These are phyloP conservation scores for Crucihimalaya himalaica DNA, from an alignment of 345 rosid genomes.

Conservation along the genomic window DNA sequence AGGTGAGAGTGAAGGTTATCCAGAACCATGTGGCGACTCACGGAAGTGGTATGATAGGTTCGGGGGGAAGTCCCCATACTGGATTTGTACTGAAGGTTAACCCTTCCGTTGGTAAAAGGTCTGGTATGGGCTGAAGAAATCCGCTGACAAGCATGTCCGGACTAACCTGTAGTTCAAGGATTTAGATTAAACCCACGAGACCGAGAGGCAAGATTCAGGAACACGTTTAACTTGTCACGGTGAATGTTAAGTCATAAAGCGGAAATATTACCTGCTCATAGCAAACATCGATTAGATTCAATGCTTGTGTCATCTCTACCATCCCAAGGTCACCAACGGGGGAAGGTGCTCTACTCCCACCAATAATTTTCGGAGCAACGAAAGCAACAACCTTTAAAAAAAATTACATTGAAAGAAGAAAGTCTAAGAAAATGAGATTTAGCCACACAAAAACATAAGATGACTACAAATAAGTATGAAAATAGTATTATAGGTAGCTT, in stretches of 20 bases:
- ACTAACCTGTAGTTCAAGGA: constrained; percentile 63
- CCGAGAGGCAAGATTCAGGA: neutral
- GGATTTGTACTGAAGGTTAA: too few species aligned
- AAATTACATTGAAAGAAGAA: neutral
- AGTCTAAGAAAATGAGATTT: neutral
- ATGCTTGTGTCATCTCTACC: constrained; percentile 98
- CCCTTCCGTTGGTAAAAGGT: constrained; percentile 74
- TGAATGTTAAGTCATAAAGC: neutral
- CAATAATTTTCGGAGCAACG: constrained; percentile 92
- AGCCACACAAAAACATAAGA: neutral
- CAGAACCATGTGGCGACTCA: too few species aligned
- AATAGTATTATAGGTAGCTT: constrained; percentile 41
- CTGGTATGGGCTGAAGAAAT: constrained; percentile 92
- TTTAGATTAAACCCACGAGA: neutral
- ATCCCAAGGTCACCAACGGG: constrained; percentile 99
- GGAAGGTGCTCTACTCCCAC: constrained; percentile 85
- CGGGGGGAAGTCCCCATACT: too few species aligned
- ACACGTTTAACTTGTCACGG: neutral
- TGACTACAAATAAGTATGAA: neutral
- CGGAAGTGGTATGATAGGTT: too few species aligned
- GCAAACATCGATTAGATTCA: constrained; percentile 74
- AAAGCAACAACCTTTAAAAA: constrained; percentile 77
- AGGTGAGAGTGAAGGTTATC: too few species aligned
- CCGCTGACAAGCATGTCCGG: constrained; percentile 94
- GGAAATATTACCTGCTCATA: constrained; percentile 73